Conservation (phyloP, 2,329 filamentous ascomycete genomes). For the Diaporthe humulicola region DNA sequence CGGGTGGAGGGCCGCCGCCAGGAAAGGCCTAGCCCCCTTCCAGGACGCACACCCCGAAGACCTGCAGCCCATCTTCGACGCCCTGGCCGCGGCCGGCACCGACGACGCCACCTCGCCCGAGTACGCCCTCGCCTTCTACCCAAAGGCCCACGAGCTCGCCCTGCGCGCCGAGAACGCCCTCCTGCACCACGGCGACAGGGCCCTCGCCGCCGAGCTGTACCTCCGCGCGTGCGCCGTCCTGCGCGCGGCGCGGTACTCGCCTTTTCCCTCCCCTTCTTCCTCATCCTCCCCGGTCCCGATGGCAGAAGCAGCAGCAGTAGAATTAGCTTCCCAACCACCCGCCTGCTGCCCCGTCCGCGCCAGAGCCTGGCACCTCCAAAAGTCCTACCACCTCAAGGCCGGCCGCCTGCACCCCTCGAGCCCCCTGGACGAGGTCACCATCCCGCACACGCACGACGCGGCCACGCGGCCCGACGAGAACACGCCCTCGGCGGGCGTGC, state of each 20-base stretch:
- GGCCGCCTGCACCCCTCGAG: slow-evolving; percentile 61
- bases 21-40: slow-evolving; percentile 70
- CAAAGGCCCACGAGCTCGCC: slow-evolving; percentile 70
- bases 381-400: slow-evolving; percentile 72
- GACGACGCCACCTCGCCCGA: slow-evolving; percentile 75
- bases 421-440: slow-evolving; percentile 71
- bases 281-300: neutral
- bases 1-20: slow-evolving; percentile 78
- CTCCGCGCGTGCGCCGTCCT: slow-evolving; percentile 76
- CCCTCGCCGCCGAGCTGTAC: slow-evolving; percentile 72
- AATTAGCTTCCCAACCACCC: slow-evolving; percentile 51
- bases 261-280: neutral
- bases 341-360: slow-evolving; percentile 62
- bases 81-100: slow-evolving; percentile 71
- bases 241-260: slow-evolving; percentile 78
- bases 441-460: slow-evolving; percentile 65
- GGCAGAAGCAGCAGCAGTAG: neutral
- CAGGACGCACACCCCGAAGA: slow-evolving; percentile 78
- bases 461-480: slow-evolving; percentile 7
- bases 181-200: slow-evolving; percentile 59
- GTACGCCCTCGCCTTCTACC: slow-evolving; percentile 75
- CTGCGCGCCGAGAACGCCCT: slow-evolving; percentile 62
- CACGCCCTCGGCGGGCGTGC: neutral
- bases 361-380: slow-evolving; percentile 75
- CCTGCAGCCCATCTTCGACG: slow-evolving; percentile 77